These are phyloP conservation scores for Aspergillus steynii DNA, from an alignment of 495 filamentous ascomycete species.

Conservation along the genomic window DNA sequence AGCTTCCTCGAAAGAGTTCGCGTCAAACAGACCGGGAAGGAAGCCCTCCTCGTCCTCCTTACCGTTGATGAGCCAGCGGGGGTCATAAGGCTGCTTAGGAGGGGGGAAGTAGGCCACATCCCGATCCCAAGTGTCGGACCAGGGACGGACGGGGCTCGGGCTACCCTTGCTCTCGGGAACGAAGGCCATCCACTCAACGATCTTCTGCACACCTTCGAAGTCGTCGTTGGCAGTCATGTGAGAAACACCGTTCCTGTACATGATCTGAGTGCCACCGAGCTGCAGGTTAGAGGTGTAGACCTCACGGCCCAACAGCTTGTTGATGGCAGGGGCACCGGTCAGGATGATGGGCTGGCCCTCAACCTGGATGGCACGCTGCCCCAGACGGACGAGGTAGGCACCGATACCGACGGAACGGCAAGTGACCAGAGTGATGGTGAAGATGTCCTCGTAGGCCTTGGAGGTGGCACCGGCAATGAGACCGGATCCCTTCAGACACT, in stretches of 20 bases:
- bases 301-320: slow-evolving; percentile 96
- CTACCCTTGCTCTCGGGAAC: slow-evolving; percentile 91
- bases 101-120: slow-evolving; percentile 85
- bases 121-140: slow-evolving; percentile 89
- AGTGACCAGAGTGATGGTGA: slow-evolving; percentile 96
- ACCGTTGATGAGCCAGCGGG: slow-evolving; percentile 87
- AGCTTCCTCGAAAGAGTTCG: slow-evolving; percentile 93
- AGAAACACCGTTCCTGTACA: slow-evolving; percentile 99
- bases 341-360: slow-evolving; percentile 99
- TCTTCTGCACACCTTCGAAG: slow-evolving; percentile 96
- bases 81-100: slow-evolving; percentile 87
- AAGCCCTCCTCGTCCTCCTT: slow-evolving; percentile 87
- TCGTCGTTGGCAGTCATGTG: slow-evolving; percentile 98
- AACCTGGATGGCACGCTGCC: slow-evolving; percentile 97
- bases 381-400: slow-evolving; percentile 96
- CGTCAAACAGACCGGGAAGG: slow-evolving; percentile 90
- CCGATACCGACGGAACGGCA: slow-evolving; percentile 98
- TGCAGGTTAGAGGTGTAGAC: slow-evolving; percentile 99
- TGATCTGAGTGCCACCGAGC: slow-evolving; percentile 98
- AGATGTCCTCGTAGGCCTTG: slow-evolving; percentile 97
- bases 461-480: slow-evolving; percentile 97
- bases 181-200: slow-evolving; percentile 95
- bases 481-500: slow-evolving; percentile 95
- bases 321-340: slow-evolving; percentile 94
- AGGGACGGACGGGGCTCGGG: slow-evolving; percentile 83